Percentiles rank a stretch among this genome's conserved stretches.
Evolutionary conservation across 805 yeast species (phyloP).

Genomic region (Metschnikowia chrysomelidarum): DNA sequence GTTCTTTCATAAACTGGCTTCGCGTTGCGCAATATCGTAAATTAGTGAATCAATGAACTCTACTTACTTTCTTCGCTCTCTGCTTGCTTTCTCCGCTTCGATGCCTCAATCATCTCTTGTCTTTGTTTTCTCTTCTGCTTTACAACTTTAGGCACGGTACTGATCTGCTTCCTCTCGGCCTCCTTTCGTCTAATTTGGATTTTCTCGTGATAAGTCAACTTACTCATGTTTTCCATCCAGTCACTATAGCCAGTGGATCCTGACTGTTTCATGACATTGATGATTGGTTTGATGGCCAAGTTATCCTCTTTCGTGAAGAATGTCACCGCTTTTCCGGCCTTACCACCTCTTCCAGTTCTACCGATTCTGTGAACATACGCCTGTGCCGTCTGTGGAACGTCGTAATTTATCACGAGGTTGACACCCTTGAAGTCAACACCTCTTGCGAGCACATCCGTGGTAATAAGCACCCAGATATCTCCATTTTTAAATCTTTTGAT

Average conservation of each 20-base stretch:
- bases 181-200: conserved; percentile 55
- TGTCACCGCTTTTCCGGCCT: conserved; percentile 82
- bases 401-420: conserved; percentile 91
- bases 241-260: conserved; percentile 67
- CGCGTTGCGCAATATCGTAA: too few species aligned
- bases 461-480: conserved; percentile 91
- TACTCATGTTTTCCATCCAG: conserved; percentile 79
- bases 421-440: conserved; percentile 98
- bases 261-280: conserved; percentile 94
- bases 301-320: conserved; percentile 90
- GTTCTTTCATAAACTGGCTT: not conserved
- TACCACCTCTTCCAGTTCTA: conserved; percentile 96
- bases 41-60: too few species aligned
- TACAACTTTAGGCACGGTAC: conserved; percentile 76
- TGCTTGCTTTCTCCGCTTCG: conserved; percentile 55
- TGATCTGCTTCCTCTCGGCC: conserved; percentile 67
- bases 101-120: conserved; percentile 71
- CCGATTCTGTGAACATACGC: conserved; percentile 97
- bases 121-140: conserved; percentile 61
- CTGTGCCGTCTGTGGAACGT: conserved; percentile 91
- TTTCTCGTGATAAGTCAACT: conserved; percentile 63
- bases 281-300: conserved; percentile 70
- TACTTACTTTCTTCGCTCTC: conserved; percentile 3
- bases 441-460: conserved; percentile 94
- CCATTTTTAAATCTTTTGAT: conserved; percentile 85